Evolutionary conservation across 2,329 filamentous ascomycete genomes (phyloP), one percentile per base, ranked within the genome.

Genomic region (Hirsutella minnesotensis): DNA sequence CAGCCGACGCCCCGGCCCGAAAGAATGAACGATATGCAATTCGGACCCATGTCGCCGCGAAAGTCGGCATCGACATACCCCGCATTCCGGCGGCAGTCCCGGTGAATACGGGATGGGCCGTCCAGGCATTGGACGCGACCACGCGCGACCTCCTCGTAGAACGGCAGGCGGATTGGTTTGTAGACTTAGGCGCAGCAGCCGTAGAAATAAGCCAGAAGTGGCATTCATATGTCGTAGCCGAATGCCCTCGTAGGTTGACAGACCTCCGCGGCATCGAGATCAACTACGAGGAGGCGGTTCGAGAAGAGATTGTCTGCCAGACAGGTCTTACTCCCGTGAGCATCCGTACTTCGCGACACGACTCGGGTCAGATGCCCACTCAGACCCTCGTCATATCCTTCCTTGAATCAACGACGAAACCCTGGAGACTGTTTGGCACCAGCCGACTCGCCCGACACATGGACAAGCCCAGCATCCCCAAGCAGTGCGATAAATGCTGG

Each of bases 1-100:
- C 40, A 10, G 41, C 45, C 20, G 42, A 40, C 29, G 47, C 47
- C 20, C 42, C 36, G 38, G 45, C 45, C n/a, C 45, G 47, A 30
- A n/a, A 36, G 39, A 38, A 46, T 24, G 45, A 18, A 9, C 22
- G 36, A 35, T 47, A 48, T 38, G 43, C 37, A 18, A 46, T 46
- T 40, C 31, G 38, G 37, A 39, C 44, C 29, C 39, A 45, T 19
- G 44, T 51, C 13, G 22, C 31, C 18, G 35, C 38, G 21, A 51
- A 47, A 43, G 45, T 44, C 24, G 38, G 46, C 15, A 29, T 47
- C 12, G 30, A 46, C 20, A 44, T 40, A 27, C 22, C 40, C 27
- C 41, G 42, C 27, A 46, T 49, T 33, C 34, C 42, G 38, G 30
- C 43, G 19, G 44, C 42, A 15, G 24, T 49, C 36, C 42, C 40